Base-by-base conservation (phyloP, 371 early-diverging fungal genomes). In the Cladochytrium tenue region DNA sequence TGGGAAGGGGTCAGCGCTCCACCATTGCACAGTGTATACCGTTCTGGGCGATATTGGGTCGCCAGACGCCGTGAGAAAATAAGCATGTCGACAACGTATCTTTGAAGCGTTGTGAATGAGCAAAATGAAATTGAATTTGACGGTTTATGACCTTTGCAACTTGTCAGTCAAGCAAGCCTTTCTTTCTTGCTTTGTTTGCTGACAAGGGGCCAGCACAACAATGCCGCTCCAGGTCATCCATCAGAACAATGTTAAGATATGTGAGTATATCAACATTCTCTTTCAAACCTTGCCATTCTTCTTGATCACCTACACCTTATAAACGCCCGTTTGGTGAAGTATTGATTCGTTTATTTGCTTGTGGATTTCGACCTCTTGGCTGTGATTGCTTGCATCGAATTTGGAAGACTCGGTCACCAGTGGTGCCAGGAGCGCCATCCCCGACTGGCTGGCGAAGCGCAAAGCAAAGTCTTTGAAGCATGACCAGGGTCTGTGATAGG, bases 361-460 rank as follows among this genome's bases (percentile, higher is more conserved):
- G n/a, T n/a, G n/a, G n/a, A n/a, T n/a, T n/a, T n/a, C n/a, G n/a
- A n/a, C n/a, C 15, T 20, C 50, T 17, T 15, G 26, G 1, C 61
- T 43, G 15, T n/a, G n/a, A 15, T 7, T 15, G 34, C 27, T 13
- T 50, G 34, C 30, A 2, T 32, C 33, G 7, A 26, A 27, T 43
- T 5, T 31, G 20, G 31, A 32, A 69, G 69, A 98, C 80, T 92
- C 93, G 5, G 90, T 98, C 51, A 93, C 94, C 28, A 93, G 93
- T 55, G 85, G 87, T 56, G 88, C 89, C 17, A 87, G 90, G 25
- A 82, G 90, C 65, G 89, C 93, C 53, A 86, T 97, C 60, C 97
- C 98, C 25, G 95, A 97, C 80, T 97, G 97, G 96, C 86, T 95
- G 23, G 92, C 88, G 2, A 86, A 90, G 65, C 88, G 88, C 68